Conservation (phyloP, 2,329 filamentous ascomycete species). For the Ophiostoma pallidulum region DNA sequence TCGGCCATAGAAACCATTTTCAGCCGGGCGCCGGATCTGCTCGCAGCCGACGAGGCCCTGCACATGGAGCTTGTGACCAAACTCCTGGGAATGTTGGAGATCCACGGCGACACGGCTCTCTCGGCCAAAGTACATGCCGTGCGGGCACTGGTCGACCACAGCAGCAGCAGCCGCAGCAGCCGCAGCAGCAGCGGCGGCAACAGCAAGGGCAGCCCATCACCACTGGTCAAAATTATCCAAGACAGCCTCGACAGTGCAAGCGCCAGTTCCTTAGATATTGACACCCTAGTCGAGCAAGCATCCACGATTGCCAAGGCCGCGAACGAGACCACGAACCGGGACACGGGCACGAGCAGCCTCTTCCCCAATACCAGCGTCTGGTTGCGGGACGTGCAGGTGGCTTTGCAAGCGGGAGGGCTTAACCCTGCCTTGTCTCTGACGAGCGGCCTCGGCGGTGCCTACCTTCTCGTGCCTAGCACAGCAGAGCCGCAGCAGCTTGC, state of each 20-base stretch:
- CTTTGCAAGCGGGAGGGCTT: slow-evolving; percentile 43
- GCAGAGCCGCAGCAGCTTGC: slow-evolving; percentile 13
- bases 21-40: slow-evolving; percentile 33
- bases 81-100: slow-evolving; percentile 45
- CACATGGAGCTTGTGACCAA: slow-evolving; percentile 43
- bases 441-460: slow-evolving; percentile 59
- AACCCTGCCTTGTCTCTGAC: slow-evolving; percentile 63
- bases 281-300: slow-evolving; percentile 44
- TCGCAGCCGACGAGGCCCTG: slow-evolving; percentile 35
- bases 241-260: slow-evolving; percentile 43
- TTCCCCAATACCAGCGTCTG: slow-evolving; percentile 58
- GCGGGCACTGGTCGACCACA: slow-evolving; percentile 36
- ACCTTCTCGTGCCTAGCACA: slow-evolving; percentile 44
- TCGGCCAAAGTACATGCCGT: slow-evolving; percentile 34
- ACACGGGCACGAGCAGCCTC: slow-evolving; percentile 40
- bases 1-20: slow-evolving; percentile 40
- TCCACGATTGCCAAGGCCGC: slow-evolving; percentile 25
- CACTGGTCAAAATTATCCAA: slow-evolving; percentile 43
- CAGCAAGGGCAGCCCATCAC: too few species aligned
- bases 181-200: slow-evolving; percentile 24
- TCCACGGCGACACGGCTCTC: slow-evolving; percentile 30
- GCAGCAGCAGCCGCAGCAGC: slow-evolving; percentile 32
- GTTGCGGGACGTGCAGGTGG: slow-evolving; percentile 49
- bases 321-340: slow-evolving; percentile 5
- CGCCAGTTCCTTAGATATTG: slow-evolving; percentile 34